Percentiles rank a stretch among this genome's conserved stretches.
Conservation (phyloP, 345 rosid species). For the Salix udensis region DNA sequence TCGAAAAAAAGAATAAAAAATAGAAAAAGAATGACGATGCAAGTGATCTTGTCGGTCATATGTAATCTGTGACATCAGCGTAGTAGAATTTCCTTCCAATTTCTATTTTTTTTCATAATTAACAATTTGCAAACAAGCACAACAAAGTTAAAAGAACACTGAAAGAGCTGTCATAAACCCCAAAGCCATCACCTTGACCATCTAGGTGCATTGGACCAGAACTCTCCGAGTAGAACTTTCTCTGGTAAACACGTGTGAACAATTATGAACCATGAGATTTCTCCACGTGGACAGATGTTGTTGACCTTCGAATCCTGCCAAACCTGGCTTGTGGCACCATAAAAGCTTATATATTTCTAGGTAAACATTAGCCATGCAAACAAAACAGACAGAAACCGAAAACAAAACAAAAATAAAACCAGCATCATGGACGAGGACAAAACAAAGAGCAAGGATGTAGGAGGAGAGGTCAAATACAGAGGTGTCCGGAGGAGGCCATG, state of each 20-base stretch:
- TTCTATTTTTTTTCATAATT: background rate
- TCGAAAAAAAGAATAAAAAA: too few relatives aligned
- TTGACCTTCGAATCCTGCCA: background rate
- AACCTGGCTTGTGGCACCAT: slow-evolving; percentile 2
- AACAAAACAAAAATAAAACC: background rate
- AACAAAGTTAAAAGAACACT: background rate
- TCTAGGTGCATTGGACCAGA: slow-evolving; percentile 41
- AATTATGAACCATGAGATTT: background rate
- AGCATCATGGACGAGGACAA: slow-evolving; percentile 30
- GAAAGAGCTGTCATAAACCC: background rate
- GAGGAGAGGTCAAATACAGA: slow-evolving; percentile 49
- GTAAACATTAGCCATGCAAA: slow-evolving; percentile 27
- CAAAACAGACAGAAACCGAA: background rate
- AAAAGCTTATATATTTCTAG: slow-evolving; percentile 7
- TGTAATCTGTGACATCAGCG: background rate
- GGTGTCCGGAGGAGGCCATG: slow-evolving; percentile 86
- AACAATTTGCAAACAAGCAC: background rate
- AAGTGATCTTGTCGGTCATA: background rate
- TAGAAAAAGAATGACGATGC: background rate
- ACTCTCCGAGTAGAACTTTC: slow-evolving; percentile 20
- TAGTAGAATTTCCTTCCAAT: background rate
- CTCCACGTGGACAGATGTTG: slow-evolving; percentile 14
- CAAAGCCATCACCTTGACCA: slow-evolving; percentile 55
- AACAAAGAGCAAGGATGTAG: background rate
- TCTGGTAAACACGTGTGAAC: slow-evolving; percentile 19